These are phyloP conservation scores for Rhododendron simsii DNA, from an alignment of 148 eudicot species.

Conservation along the genomic window DNA sequence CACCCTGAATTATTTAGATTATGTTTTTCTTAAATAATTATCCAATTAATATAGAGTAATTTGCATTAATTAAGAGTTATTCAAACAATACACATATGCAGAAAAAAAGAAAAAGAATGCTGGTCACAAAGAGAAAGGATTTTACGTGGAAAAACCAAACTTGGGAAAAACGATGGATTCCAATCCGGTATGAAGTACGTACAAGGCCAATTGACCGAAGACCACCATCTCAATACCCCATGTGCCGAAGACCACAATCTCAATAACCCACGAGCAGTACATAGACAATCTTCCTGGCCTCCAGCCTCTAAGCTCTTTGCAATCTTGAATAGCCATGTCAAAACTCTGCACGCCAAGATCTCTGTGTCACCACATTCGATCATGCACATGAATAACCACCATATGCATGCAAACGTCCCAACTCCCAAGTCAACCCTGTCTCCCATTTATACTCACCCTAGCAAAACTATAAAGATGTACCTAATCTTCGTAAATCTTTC, in stretches of 20 bases:
- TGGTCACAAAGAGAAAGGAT: not conserved
- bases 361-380: not conserved
- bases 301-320: not conserved
- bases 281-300: not conserved
- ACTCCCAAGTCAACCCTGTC: not conserved
- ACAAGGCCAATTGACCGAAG: not conserved
- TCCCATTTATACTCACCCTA: not conserved
- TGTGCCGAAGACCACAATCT: not conserved
- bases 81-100: not conserved
- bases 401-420: not conserved
- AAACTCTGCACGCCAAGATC: not conserved
- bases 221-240: not conserved
- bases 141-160: not conserved
- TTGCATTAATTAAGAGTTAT: not conserved
- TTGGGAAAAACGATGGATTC: not conserved
- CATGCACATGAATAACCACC: not conserved
- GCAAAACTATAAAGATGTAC: not conserved
- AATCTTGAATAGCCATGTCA: not conserved
- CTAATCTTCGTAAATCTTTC: not conserved
- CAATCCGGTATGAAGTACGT: not conserved
- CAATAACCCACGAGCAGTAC: not conserved
- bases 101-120: not conserved
- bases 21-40: not conserved
- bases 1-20: not conserved
- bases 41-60: not conserved